A percentile compares a stretch with the other conserved stretches of the same genome.
Conservation (phyloP, 2,329 filamentous ascomycete genomes). For the Pleurostoma richardsiae region DNA sequence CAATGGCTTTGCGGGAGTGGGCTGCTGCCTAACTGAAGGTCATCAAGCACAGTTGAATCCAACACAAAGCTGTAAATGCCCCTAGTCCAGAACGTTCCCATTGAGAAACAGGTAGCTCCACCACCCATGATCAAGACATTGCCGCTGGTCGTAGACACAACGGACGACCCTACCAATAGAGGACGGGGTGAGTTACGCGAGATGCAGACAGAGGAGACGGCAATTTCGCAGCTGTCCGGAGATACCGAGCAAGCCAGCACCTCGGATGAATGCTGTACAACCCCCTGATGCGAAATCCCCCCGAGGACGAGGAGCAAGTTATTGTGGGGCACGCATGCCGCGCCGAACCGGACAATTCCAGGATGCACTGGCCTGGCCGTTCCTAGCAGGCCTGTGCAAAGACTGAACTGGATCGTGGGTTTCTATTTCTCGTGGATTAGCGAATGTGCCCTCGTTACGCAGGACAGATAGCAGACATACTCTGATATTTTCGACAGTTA, state of each 20-base stretch:
- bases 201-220: too few relatives aligned
- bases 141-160: constrained; percentile 37
- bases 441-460: background rate
- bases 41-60: background rate
- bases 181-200: constrained; percentile 38
- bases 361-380: constrained; percentile 2
- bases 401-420: constrained; percentile 21
- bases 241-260: background rate
- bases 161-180: constrained; percentile 66
- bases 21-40: background rate
- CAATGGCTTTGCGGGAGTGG: background rate
- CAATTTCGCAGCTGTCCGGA: background rate
- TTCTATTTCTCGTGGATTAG: constrained; percentile 4
- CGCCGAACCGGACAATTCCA: constrained; percentile 33
- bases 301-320: constrained; percentile 31
- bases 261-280: constrained; percentile 24
- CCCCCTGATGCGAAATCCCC: constrained; percentile 32
- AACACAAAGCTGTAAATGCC: constrained; percentile 42
- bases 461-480: constrained; percentile 21
- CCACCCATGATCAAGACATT: constrained; percentile 66
- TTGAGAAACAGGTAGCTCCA: constrained; percentile 84
- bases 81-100: constrained; percentile 80
- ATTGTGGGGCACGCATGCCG: constrained; percentile 24
- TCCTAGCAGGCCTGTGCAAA: background rate
- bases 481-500: constrained; percentile 33